Base-by-base conservation (phyloP, 2,329 filamentous ascomycete species). In the Aspergillus novofumigatus region DNA sequence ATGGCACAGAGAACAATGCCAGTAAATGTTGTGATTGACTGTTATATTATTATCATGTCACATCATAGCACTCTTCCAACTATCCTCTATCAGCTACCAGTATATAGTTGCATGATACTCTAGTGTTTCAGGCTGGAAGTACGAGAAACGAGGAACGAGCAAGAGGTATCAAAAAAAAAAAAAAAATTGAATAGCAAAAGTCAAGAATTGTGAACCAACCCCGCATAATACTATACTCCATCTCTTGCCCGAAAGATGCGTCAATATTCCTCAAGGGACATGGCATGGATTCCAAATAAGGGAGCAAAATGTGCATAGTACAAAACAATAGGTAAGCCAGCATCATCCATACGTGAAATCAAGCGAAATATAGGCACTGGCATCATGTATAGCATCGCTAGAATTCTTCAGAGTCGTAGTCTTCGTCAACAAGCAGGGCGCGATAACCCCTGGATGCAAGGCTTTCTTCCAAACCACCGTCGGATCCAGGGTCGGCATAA, bases 391-490 rank as follows among this genome's bases (percentile, higher is more conserved):
- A 51, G 35, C 35, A 57, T 51, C 52, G 59, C 58, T 70, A 77
- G 48, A 79, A 77, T 56, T 91, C 88, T 53, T 92, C 89, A 32
- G 86, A 89, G 68, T 93, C 90, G 52, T 74, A 85, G 61, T 85
- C 89, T 49, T 93, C 89, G 62, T 94, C 89, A 2, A 89, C 86
- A 57, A 92, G 74, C 25, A 95, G 80, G 1, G 90, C 88, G 57
- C 91, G 83, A 73, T 92, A 95, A 62, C 90, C 81, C 59, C 91
- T 81, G 57, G 85, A 88, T 1, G 90, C 89, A 59, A 99, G 77
- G 69, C 97, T 93, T 68, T 96, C 91, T 69, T 95, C 92, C 23
- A 97, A 79, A 0, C 93, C 92, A 2, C 92, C 92, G 67, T 95
- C 91, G 53, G 86, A 88, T 69, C 96, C 92, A 0, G 90, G 87